phyloP scores from a whole-genome alignment of 2,329 filamentous ascomycete genomes.

The Fusarium sp. region DNA sequence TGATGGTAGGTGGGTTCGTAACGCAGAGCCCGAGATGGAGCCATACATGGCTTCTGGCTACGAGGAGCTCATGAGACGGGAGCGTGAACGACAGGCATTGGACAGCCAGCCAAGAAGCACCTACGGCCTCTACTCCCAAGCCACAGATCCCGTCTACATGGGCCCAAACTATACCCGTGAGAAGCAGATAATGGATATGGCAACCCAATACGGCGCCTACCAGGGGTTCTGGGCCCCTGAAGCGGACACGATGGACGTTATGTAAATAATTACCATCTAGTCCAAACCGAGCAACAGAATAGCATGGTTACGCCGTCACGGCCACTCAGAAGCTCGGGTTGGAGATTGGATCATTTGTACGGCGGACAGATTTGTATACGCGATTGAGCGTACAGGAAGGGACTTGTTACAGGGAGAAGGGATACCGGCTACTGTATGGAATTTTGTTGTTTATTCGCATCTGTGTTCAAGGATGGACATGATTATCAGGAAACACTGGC shows the following conservation, averaged over 20 bases:
- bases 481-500: constrained; percentile 24
- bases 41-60: constrained; percentile 90
- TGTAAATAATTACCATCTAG: constrained; percentile 47
- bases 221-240: constrained; percentile 60
- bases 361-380: constrained; percentile 6
- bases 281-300: constrained; percentile 28
- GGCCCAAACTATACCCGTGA: constrained; percentile 58
- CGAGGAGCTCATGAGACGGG: constrained; percentile 72
- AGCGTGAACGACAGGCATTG: constrained; percentile 62
- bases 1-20: constrained; percentile 64
- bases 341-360: constrained; percentile 9
- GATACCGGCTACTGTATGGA: constrained; percentile 25
- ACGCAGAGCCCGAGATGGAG: constrained; percentile 65
- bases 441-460: constrained; percentile 24
- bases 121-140: constrained; percentile 63
- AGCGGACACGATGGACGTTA: constrained; percentile 61
- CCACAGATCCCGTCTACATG: constrained; percentile 77
- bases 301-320: constrained; percentile 19
- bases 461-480: constrained; percentile 26
- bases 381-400: constrained; percentile 8
- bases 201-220: constrained; percentile 74
- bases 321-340: constrained; percentile 16
- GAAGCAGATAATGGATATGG: constrained; percentile 68
- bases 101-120: constrained; percentile 53
- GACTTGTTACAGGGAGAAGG: constrained; percentile 8